These are phyloP conservation scores for Singerocomus rubriflavus DNA, from an alignment of 1,284 basidiomycete species.

Conservation along the genomic window DNA sequence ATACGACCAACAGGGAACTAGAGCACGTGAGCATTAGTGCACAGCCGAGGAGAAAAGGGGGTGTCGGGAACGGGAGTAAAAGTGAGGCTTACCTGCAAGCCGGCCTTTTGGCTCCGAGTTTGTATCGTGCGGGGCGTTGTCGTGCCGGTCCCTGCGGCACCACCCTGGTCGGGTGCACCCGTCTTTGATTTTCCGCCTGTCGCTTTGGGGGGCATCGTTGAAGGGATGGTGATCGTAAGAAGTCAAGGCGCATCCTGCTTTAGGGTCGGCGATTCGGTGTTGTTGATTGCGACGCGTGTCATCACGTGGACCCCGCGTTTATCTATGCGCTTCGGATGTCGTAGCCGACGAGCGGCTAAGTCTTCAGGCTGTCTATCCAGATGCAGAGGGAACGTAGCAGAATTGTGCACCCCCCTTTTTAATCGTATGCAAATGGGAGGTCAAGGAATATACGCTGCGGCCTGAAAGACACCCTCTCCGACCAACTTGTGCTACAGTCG, in stretches of 20 bases:
- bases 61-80: neutral
- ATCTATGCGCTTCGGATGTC: neutral
- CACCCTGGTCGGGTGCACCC: slow-evolving; percentile 35
- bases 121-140: slow-evolving; percentile 42
- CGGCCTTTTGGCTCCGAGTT: slow-evolving; percentile 80
- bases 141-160: slow-evolving; percentile 43
- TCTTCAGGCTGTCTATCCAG: too few relatives aligned
- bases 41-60: neutral
- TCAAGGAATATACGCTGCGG: too few relatives aligned
- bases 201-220: slow-evolving; percentile 33
- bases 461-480: too few relatives aligned
- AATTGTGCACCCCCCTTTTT: too few relatives aligned
- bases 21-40: slow-evolving; percentile 5
- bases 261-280: slow-evolving; percentile 34
- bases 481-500: too few relatives aligned
- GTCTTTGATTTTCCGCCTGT: slow-evolving; percentile 39
- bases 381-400: too few relatives aligned
- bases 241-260: slow-evolving; percentile 27
- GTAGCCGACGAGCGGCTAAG: too few relatives aligned
- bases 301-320: slow-evolving; percentile 25
- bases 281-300: slow-evolving; percentile 34
- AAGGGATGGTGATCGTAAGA: slow-evolving; percentile 25
- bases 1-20: slow-evolving; percentile 94
- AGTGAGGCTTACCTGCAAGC: slow-evolving; percentile 65
- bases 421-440: too few relatives aligned